Conservation (phyloP, 2,329 filamentous ascomycete species). For the Cephalotrichum gorgonifer region DNA sequence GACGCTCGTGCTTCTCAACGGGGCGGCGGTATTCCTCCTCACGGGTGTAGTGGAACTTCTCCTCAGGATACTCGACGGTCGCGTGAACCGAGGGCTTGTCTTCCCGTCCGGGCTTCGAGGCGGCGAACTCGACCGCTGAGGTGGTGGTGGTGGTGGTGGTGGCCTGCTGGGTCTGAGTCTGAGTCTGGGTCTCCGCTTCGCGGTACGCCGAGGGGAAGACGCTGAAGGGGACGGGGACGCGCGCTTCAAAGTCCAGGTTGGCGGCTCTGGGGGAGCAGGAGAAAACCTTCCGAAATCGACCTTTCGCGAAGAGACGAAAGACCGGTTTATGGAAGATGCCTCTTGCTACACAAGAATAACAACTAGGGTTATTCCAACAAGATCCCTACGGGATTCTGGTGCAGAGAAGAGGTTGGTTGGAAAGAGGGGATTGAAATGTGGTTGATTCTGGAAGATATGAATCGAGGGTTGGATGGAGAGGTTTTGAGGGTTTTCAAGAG, state of each 20-base stretch:
- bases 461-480: not conserved
- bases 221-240: slow-evolving; percentile 98
- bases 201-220: slow-evolving; percentile 98
- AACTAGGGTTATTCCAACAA: slow-evolving; percentile 5
- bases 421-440: not conserved
- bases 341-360: slow-evolving; percentile 47
- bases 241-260: slow-evolving; percentile 99
- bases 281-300: slow-evolving; percentile 39
- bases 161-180: too few relatives aligned
- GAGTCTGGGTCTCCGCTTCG: slow-evolving; percentile 40
- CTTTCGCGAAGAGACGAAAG: slow-evolving; percentile 47
- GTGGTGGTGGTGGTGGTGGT: slow-evolving; percentile 17
- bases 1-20: slow-evolving; percentile 38
- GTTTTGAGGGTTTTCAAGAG: slow-evolving; percentile 1
- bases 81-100: slow-evolving; percentile 72
- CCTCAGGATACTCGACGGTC: slow-evolving; percentile 51
- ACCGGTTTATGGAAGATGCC: slow-evolving; percentile 57
- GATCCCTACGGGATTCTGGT: slow-evolving; percentile 5
- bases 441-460: not conserved
- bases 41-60: slow-evolving; percentile 75
- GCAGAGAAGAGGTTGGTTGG: slow-evolving; percentile 3
- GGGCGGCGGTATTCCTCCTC: slow-evolving; percentile 70
- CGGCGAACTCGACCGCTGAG: slow-evolving; percentile 71
- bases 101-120: slow-evolving; percentile 85
- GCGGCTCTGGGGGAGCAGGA: slow-evolving; percentile 62